Evolutionary conservation across 345 rosid species (phyloP).

Genomic region (Populus tremula): DNA sequence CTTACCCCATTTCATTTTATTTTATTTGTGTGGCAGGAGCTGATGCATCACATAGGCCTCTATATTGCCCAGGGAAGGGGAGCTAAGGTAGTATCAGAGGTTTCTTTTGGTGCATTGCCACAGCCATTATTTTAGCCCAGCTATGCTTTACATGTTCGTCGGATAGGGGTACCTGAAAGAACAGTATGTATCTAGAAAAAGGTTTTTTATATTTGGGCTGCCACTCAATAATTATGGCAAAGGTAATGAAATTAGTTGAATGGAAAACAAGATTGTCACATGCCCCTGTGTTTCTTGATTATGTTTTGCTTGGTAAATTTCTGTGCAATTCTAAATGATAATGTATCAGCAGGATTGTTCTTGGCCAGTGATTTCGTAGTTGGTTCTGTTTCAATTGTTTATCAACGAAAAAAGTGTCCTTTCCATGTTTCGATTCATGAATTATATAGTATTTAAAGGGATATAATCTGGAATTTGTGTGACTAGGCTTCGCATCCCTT

Average conservation of each 20-base stretch:
- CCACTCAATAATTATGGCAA: background rate
- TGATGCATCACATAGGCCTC: conserved; percentile 92
- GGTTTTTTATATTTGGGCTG: background rate
- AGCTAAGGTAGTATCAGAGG: conserved; percentile 78
- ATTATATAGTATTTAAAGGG: background rate
- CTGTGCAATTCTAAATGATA: too few species aligned
- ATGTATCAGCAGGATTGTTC: background rate
- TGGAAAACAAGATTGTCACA: background rate
- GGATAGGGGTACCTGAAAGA: too few species aligned
- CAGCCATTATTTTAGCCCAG: background rate
- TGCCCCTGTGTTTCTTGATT: too few species aligned
- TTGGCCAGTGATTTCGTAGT: background rate
- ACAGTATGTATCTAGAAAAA: background rate
- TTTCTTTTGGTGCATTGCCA: conserved; percentile 16
- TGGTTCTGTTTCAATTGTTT: background rate
- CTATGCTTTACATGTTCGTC: too few species aligned
- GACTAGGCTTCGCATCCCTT: background rate
- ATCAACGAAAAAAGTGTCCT: background rate
- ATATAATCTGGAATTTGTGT: background rate
- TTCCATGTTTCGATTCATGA: background rate
- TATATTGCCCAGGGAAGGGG: conserved; percentile 91
- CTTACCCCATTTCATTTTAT: background rate
- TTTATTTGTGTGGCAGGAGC: conserved; percentile 45
- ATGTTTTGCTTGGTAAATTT: too few species aligned
- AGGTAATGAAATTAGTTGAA: background rate